Conservation (phyloP, 805 yeast species). For the Wickerhamomyces tratensis region DNA sequence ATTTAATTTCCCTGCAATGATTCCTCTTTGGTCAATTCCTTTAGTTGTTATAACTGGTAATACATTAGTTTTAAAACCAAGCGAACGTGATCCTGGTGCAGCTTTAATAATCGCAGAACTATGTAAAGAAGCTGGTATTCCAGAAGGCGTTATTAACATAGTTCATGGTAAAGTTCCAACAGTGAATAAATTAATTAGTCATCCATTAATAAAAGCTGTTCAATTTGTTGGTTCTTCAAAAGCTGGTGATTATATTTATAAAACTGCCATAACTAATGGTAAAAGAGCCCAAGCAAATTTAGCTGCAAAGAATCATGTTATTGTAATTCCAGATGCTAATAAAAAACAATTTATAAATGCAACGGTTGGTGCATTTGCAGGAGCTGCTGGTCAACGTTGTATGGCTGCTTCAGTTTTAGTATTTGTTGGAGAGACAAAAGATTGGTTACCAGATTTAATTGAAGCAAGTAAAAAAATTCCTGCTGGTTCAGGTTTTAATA, state of each 20-base stretch:
- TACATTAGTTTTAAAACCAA: constrained; percentile 58
- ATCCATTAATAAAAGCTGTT: constrained; percentile 61
- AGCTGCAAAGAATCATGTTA: constrained; percentile 72
- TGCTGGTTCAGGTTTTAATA: constrained; percentile 58
- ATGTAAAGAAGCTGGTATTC: constrained; percentile 60
- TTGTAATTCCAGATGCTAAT: constrained; percentile 65
- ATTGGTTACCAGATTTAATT: constrained; percentile 54
- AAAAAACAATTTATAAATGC: constrained; percentile 55
- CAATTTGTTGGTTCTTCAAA: constrained; percentile 71
- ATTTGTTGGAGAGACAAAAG: constrained; percentile 52
- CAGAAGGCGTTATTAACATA: constrained; percentile 60
- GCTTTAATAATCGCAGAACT: constrained; percentile 64
- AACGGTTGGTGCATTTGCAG: constrained; percentile 67
- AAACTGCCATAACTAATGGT: constrained; percentile 59
- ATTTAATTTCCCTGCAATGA: constrained; percentile 80
- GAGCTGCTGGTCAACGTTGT: constrained; percentile 80
- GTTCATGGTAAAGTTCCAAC: constrained; percentile 68
- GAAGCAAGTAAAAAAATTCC: constrained; percentile 45
- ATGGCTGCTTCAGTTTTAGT: constrained; percentile 73
- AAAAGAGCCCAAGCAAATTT: constrained; percentile 70
- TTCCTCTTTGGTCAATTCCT: constrained; percentile 49
- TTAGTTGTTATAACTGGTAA: constrained; percentile 56
- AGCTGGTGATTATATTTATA: constrained; percentile 66
- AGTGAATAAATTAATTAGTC: constrained; percentile 59
- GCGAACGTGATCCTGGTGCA: constrained; percentile 74